Base-by-base conservation (phyloP, 371 early-diverging fungal species). In the Actinomortierella wolfii region DNA sequence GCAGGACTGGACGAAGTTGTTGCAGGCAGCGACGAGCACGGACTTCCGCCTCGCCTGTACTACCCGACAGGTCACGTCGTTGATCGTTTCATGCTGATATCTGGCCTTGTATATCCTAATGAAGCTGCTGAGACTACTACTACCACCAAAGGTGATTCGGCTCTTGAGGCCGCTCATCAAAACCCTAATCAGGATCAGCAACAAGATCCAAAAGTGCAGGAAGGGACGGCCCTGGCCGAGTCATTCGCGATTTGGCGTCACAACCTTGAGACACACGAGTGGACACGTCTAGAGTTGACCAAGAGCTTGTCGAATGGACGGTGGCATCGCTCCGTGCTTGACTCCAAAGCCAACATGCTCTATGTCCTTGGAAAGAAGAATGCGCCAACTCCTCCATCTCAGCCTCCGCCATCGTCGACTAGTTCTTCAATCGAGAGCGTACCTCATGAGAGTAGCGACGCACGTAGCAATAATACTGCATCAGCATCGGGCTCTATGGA, bases 261-360 rank as follows among this genome's bases (percentile, higher is more conserved):
- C 42, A 76, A 85, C 43, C 40, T 81, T 20, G 57, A 59, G 42
- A 62, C 56, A 3, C 66, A 76, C 48, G 63, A 56, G 17, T 84
- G 85, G 85, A 65, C 68, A 41, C 79, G 80, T 8, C 59, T 84
- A 15, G 56, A 61, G 18, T 76, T 81, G 40, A 79, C 79, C 20
- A 68, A 79, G 18, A 75, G 62, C 46, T 67, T 81, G 61, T 61
- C 69, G n/a, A 24, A 64, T 1, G 83, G 83, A 11, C 67, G 74
- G 41, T 84, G 85, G 85, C 77, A 76, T 62, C 77, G 76, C 59
- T 76, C 81, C 3, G 62, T 83, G 1, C 56, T 85, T 13, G 80
- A 82, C 20, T 75, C 76, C 8, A 60, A 74, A 18, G 60, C 60
- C 17, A 80, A 84, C 51, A 67, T 67, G 47, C 70, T 82, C 44